Base-by-base conservation (phyloP, 768 basidiomycete genomes). In the Termitomyces sp. region DNA sequence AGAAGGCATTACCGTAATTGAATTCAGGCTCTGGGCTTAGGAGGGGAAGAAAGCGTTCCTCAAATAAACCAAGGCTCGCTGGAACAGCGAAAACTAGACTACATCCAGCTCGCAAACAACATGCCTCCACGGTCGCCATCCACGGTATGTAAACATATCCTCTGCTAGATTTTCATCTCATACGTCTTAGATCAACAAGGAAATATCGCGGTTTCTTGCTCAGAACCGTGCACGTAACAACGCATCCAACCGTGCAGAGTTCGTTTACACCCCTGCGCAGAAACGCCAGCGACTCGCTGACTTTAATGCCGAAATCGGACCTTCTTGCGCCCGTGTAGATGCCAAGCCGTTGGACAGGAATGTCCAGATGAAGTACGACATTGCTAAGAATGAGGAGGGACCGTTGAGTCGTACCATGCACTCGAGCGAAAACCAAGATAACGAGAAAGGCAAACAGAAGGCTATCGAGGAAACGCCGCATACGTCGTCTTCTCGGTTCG, bases 311-410 rank as follows among this genome's bases (percentile, higher is more conserved):
- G 64, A 61, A 5, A 63, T 70, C 7, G 39, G 53, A 18, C 65
- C 77, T 3, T 88, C 89, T 3, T 93, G 90, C 64, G 91, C 91
- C 13, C 83, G 91, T 9, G 81, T 83, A 3, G 88, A 91, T 59
- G 86, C 89, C 37, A 89, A 84, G 66, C 73, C 79, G 0, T 72
- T 90, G 34, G 83, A 93, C 68, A 76, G 91, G 41, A 88, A 91
- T 57, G 73, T 83, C 1, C 91, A 93, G 66, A 91, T 93, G 78
- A 89, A 89, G 68, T 93, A 92, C 63, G 91, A 93, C 68, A 88
- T 93, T 61, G 87, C 87, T n/a, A 90, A 85, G 71, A 91, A 93
- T 61, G 86, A 85, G 55, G 88, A 89, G 39, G 91, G 91, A 0
- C 89, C 90, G 1, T 73, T 93, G 45, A 78, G 81, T 33, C 78